Conservation (phyloP, 306 rosid genomes). For the Alnus glutinosa region DNA sequence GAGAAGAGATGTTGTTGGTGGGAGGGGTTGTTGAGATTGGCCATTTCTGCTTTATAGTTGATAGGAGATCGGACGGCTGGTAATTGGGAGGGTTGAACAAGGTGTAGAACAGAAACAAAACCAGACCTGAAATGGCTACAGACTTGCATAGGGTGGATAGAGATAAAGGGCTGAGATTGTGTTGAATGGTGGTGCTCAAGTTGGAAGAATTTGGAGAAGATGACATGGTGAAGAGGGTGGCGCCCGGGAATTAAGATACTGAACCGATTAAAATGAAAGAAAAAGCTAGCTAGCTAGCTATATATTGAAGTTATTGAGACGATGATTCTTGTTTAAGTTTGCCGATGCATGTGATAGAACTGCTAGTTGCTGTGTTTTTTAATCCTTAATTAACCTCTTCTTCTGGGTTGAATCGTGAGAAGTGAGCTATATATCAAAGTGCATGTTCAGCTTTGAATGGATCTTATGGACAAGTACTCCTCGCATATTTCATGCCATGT, state of each 20-base stretch:
- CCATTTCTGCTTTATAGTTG: slow-evolving; percentile 29
- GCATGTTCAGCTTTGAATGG: no score
- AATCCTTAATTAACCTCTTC: not conserved
- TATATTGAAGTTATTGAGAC: not conserved
- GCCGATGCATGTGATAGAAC: not conserved
- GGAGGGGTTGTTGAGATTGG: not conserved
- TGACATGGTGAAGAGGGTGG: slow-evolving; percentile 18
- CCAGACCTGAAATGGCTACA: slow-evolving; percentile 27
- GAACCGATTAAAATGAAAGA: not conserved
- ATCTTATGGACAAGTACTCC: no score
- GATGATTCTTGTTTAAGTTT: slow-evolving; percentile 19
- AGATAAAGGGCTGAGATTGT: slow-evolving; percentile 13
- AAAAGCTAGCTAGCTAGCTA: not conserved
- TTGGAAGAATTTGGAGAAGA: slow-evolving; percentile 1
- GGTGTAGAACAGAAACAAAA: slow-evolving; percentile 31
- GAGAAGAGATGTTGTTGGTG: not conserved
- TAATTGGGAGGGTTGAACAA: slow-evolving; percentile 11
- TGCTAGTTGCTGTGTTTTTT: not conserved
- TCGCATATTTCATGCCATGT: no score
- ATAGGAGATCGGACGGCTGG: slow-evolving; percentile 28
- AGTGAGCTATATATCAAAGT: no score
- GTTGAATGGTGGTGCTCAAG: slow-evolving; percentile 14
- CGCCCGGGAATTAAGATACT: not conserved
- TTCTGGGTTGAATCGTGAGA: not conserved
- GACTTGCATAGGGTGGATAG: slow-evolving; percentile 27